Evolutionary conservation across 192 early-diverging fungal genomes (phyloP).

Genomic region (Coemansia sp.): DNA sequence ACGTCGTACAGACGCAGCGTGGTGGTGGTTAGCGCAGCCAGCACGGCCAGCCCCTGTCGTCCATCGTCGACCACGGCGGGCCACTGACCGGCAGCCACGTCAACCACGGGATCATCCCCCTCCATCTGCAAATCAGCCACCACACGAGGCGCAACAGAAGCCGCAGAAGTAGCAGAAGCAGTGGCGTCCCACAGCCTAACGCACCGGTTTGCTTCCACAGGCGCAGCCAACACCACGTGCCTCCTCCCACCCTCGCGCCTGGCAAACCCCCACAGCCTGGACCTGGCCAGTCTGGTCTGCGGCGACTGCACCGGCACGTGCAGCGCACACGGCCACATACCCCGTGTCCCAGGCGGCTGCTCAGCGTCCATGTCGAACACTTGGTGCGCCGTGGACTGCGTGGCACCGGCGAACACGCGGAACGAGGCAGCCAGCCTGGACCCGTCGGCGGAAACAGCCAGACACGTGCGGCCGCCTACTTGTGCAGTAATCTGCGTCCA

Average conservation of each 20-base stretch:
- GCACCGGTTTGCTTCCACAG: slow-evolving; percentile 21
- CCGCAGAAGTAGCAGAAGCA: no score
- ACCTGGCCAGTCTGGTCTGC: slow-evolving; percentile 28
- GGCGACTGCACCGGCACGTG: slow-evolving; percentile 14
- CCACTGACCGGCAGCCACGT: slow-evolving; percentile 36
- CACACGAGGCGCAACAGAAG: no score
- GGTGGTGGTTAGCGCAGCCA: slow-evolving; percentile 27
- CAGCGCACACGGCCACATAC: slow-evolving; percentile 5
- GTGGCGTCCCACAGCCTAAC: slow-evolving; percentile 18
- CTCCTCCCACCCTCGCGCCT: neutral
- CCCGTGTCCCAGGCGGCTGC: neutral
- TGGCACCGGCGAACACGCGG: slow-evolving; percentile 1
- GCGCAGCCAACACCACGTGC: slow-evolving; percentile 32
- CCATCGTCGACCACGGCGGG: neutral
- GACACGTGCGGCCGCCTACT: slow-evolving; percentile 18
- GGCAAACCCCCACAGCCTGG: slow-evolving; percentile 11
- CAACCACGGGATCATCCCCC: slow-evolving; percentile 25
- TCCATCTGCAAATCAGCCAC: slow-evolving; percentile 9
- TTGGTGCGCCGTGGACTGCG: slow-evolving; percentile 17
- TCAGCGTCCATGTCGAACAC: slow-evolving; percentile 14
- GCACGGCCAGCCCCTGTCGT: neutral
- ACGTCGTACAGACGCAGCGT: slow-evolving; percentile 37
- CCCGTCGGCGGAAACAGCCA: slow-evolving; percentile 21
- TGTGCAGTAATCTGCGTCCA: slow-evolving; percentile 24
- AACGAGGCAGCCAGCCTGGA: slow-evolving; percentile 31